Percentiles rank a stretch among this genome's conserved stretches.
These are phyloP conservation scores for Symbiotaphrina buchneri DNA, from an alignment of 495 filamentous ascomycete genomes.

Conservation along the genomic window DNA sequence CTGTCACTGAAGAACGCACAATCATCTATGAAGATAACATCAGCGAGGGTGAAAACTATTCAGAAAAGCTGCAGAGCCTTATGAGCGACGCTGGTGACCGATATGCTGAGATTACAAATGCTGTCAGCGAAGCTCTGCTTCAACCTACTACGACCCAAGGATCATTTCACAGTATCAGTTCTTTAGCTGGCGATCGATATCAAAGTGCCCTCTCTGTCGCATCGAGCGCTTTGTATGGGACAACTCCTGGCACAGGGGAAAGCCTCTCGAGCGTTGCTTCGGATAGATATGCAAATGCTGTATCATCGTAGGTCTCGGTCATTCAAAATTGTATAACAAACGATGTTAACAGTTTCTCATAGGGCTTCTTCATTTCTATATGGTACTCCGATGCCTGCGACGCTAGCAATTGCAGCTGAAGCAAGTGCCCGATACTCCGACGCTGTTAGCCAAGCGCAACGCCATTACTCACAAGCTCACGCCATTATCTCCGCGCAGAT, in stretches of 20 bases:
- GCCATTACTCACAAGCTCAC: slow-evolving; percentile 42
- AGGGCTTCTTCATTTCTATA: slow-evolving; percentile 41
- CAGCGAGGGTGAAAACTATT: slow-evolving; percentile 24
- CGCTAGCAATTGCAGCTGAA: slow-evolving; percentile 15
- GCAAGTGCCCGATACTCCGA: slow-evolving; percentile 36
- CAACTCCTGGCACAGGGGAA: slow-evolving; percentile 23
- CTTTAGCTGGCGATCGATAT: slow-evolving; percentile 30
- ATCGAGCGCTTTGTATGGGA: slow-evolving; percentile 32
- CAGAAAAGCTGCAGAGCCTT: slow-evolving; percentile 25
- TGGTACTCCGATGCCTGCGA: slow-evolving; percentile 27
- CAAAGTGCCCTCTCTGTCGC: slow-evolving; percentile 31
- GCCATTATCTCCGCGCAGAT: slow-evolving; percentile 40
- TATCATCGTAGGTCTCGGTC: slow-evolving; percentile 28
- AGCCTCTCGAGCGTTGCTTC: slow-evolving; percentile 26
- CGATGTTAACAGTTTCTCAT: neutral
- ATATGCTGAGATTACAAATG: slow-evolving; percentile 26
- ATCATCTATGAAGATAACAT: slow-evolving; percentile 27
- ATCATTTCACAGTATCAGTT: slow-evolving; percentile 19
- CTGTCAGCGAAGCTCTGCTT: slow-evolving; percentile 27
- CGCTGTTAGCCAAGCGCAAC: slow-evolving; percentile 33
- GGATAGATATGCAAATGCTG: slow-evolving; percentile 31
- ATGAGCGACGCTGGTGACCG: slow-evolving; percentile 24
- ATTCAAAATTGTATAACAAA: neutral
- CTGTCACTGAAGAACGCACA: slow-evolving; percentile 19
- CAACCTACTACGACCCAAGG: slow-evolving; percentile 19